phyloP scores from a whole-genome alignment of 169 alveolate species.

The Condylostoma magnum region DNA sequence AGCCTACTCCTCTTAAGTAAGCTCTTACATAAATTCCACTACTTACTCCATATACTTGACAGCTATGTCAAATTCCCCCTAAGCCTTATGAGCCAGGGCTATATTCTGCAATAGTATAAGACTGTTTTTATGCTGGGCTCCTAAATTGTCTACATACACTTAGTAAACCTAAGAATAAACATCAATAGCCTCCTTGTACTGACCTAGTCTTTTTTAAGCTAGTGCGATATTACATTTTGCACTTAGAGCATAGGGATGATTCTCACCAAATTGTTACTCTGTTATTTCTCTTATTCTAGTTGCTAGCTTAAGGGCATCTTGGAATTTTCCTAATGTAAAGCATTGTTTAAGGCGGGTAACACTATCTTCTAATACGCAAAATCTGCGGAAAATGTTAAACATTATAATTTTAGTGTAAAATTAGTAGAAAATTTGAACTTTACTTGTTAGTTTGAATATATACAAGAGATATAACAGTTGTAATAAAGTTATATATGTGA shows the following conservation, averaged over 20 bases:
- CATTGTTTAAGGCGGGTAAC: too few species aligned
- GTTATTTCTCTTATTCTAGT: too few species aligned
- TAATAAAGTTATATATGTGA: too few species aligned
- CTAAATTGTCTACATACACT: background rate
- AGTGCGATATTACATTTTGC: constrained; percentile 36
- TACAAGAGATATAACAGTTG: too few species aligned
- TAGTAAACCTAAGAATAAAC: constrained; percentile 19
- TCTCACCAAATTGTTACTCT: background rate
- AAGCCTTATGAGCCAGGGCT: constrained; percentile 3
- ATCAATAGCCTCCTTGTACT: constrained; percentile 37
- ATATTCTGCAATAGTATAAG: background rate
- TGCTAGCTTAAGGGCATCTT: too few species aligned
- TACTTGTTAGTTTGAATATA: too few species aligned
- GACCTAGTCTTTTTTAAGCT: constrained; percentile 37
- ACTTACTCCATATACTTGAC: background rate
- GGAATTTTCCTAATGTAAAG: too few species aligned
- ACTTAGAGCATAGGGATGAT: background rate
- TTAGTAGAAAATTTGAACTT: too few species aligned
- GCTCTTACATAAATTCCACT: background rate
- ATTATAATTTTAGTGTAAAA: too few species aligned
- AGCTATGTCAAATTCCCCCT: constrained; percentile 7
- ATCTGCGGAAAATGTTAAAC: too few species aligned
- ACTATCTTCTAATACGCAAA: too few species aligned
- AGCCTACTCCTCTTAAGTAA: background rate
- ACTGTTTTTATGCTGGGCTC: constrained; percentile 1